Base-by-base conservation (phyloP, 768 basidiomycete genomes). In the Russula griseocarnosa region DNA sequence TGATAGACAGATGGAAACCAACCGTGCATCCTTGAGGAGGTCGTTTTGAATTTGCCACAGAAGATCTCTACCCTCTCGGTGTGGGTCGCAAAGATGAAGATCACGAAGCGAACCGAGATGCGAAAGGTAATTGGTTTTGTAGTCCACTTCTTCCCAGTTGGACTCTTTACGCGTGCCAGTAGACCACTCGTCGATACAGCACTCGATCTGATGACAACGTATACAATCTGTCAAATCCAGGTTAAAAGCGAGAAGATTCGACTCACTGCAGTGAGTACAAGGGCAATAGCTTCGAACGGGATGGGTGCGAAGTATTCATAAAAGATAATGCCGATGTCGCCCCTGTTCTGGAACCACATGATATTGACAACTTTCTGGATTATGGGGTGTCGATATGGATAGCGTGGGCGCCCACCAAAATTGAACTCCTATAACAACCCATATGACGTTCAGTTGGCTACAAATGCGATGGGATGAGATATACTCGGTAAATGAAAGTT, bases 131-230 rank as follows among this genome's bases (percentile, higher is more conserved):
- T n/a, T 14, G 0, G 7, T 1, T 26, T 47, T 47, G 44, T 38
- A 64, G 57, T 38, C n/a, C 11, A 1, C 20, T 24, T 60, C 52
- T 10, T 55, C n/a, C 58, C 58, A 55, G 18, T 5, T 26, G 0
- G 58, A 59, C 11, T 30, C 38, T 30, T 10, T 42, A 6, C 22
- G 16, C 16, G 22, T 60, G 0, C 63, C 63, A 32, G 38, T 28
- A 14, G 28, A 40, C 63, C 63, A 64, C 34, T 63, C 62, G 22
- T 50, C 42, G 8, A 63, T 63, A 26, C 62, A 63, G 52, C 57
- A 59, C 52, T 64, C 53, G 22, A 64, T 38, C 63, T 60, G 18
- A 34, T 26, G 36, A 60, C n/a, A 20, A 20, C 13, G 36, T 13
- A 14, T 22, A 50, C 8, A 8, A 6, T 1, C 18, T 10, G 4